A percentile compares a stretch with the other conserved stretches of the same genome.
These are phyloP conservation scores for Didymella keratinophila DNA, from an alignment of 2,329 filamentous ascomycete genomes.

Conservation along the genomic window DNA sequence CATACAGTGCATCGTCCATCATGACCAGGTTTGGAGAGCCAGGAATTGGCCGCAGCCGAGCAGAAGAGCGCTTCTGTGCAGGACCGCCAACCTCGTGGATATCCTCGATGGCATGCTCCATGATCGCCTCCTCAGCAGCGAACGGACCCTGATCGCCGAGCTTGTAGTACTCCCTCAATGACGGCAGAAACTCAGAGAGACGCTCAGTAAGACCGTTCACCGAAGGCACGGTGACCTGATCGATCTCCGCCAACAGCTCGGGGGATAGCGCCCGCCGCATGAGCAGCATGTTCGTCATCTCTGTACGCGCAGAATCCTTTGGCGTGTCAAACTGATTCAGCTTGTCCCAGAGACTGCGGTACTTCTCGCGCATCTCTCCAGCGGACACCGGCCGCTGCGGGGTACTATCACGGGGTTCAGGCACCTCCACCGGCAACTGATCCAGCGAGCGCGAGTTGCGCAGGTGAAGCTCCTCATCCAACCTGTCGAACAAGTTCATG, in stretches of 20 bases:
- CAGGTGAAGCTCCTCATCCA: constrained; percentile 55
- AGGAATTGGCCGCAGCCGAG: constrained; percentile 44
- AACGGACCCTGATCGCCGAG: constrained; percentile 47
- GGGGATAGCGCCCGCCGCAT: constrained; percentile 50
- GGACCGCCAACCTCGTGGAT: constrained; percentile 41
- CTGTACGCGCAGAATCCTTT: constrained; percentile 15
- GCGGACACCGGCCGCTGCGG: constrained; percentile 48
- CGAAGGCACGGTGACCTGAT: constrained; percentile 57
- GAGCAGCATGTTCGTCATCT: constrained; percentile 25
- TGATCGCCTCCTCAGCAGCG: constrained; percentile 46
- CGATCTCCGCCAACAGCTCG: constrained; percentile 54
- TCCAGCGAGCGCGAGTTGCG: constrained; percentile 52
- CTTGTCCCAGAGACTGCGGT: constrained; percentile 56
- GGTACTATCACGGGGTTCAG: constrained; percentile 42
- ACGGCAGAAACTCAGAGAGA: constrained; percentile 56
- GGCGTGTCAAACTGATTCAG: constrained; percentile 49
- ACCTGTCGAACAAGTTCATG: constrained; percentile 55
- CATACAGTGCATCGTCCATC: constrained; percentile 46
- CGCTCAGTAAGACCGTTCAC: constrained; percentile 56
- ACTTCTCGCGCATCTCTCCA: constrained; percentile 54
- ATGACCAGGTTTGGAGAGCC: constrained; percentile 44
- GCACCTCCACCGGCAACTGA: constrained; percentile 31
- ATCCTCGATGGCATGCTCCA: constrained; percentile 47
- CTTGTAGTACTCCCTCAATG: constrained; percentile 52
- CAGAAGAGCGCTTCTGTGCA: constrained; percentile 45